Conservation (phyloP, 257 asterid genomes). For the Salvia miltiorrhiza region DNA sequence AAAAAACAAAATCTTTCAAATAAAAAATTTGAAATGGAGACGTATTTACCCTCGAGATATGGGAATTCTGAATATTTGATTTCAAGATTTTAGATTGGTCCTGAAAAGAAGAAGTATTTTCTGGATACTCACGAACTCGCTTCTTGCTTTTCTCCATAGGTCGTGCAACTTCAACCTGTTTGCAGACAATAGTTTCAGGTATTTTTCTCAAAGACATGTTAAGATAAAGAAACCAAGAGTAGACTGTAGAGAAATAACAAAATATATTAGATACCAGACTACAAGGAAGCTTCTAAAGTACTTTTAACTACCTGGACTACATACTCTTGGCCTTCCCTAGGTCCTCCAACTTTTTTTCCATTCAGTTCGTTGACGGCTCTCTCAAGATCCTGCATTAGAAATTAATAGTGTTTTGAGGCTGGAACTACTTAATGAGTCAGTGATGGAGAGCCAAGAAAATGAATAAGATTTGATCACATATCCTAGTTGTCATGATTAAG, state of each 20-base stretch:
- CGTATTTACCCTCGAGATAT: conserved; percentile 39
- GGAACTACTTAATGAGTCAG: conserved; percentile 9
- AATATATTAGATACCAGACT: conserved; percentile 4
- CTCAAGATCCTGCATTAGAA: conserved; percentile 65
- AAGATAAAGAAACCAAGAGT: not conserved
- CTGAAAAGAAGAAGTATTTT: conserved; percentile 38
- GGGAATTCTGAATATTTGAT: conserved; percentile 28
- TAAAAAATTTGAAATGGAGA: not conserved
- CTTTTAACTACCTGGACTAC: conserved; percentile 60
- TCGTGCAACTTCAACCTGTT: conserved; percentile 90
- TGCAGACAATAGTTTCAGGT: conserved; percentile 17
- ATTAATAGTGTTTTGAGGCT: conserved; percentile 16
- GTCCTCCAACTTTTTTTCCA: conserved; percentile 64
- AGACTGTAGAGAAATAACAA: conserved; percentile 6
- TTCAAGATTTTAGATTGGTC: conserved; percentile 43
- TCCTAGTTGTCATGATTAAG: not conserved
- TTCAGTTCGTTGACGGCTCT: conserved; percentile 66
- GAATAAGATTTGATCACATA: not conserved
- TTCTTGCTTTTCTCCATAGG: conserved; percentile 71
- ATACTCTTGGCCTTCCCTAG: conserved; percentile 47
- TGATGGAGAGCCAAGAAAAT: not conserved
- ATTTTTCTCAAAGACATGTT: not conserved
- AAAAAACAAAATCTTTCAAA: not conserved
- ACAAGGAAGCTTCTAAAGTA: conserved; percentile 17
- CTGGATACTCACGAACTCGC: conserved; percentile 68